phyloP scores from a whole-genome alignment of 2,329 filamentous ascomycete species.

The Alternaria ventricosa region DNA sequence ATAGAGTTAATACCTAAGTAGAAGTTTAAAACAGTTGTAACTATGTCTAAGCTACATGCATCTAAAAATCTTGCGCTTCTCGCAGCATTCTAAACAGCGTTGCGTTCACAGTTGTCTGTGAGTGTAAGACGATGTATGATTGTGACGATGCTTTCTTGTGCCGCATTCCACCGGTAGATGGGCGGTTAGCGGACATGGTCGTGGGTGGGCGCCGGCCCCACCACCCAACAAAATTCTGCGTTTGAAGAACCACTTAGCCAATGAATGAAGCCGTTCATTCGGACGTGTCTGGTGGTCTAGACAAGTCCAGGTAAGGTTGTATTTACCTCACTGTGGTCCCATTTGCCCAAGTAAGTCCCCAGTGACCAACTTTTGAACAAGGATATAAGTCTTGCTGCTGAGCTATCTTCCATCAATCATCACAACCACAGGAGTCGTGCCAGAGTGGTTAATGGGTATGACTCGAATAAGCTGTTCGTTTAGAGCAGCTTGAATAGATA shows the following conservation, averaged over 20 bases:
- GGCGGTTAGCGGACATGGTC: background rate
- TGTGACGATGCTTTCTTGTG: background rate
- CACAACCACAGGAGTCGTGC: conserved; percentile 5
- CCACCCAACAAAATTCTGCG: background rate
- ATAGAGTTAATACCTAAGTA: background rate
- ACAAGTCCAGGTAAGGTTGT: background rate
- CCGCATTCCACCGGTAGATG: background rate
- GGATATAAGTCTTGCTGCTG: background rate
- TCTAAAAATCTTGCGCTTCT: background rate
- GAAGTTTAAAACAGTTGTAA: background rate
- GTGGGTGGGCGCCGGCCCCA: background rate
- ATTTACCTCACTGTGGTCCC: background rate
- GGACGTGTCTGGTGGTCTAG: background rate
- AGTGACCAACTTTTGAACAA: background rate
- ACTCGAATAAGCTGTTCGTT: conserved; percentile 23
- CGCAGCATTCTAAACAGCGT: background rate
- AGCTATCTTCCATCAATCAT: background rate
- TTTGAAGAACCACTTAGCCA: background rate
- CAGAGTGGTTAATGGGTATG: conserved; percentile 34
- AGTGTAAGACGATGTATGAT: background rate
- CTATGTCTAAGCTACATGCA: background rate
- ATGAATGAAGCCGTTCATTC: background rate
- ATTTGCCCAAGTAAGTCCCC: background rate
- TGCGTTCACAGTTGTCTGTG: background rate
- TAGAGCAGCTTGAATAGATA: conserved; percentile 15